Evolutionary conservation across 352 stramenopile genomes (phyloP), one percentile per base, ranked within the genome.

Genomic region (Pythium coloratum): DNA sequence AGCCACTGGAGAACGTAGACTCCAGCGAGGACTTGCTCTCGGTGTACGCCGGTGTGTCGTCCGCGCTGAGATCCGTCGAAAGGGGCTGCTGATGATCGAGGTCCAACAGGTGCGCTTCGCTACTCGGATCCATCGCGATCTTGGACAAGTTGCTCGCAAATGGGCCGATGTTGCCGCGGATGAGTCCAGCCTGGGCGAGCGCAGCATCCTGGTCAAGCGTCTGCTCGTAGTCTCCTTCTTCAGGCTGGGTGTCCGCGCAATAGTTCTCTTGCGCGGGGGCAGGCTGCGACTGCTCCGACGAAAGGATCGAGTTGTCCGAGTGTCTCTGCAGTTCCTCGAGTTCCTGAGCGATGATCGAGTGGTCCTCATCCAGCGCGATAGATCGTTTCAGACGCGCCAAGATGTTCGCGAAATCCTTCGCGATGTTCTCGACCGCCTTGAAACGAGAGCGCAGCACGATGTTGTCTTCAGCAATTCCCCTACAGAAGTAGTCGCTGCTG

Each of bases 201-300:
- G 36, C 61, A 9, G 60, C 55, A 26, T 69, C 67, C 18, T 57
- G 61, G 12, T 76, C 62, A 16, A 68, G 18, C n/a, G 71, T 76
- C 36, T 76, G 55, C 16, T 69, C 32, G 20, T 73, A 61, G 20
- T 64, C 59, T 1, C 49, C 50, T 18, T 71, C 62, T 28, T 70
- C 62, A 7, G 55, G 56, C 40, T 74, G 68, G 2, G 68, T 74
- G 18, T 74, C 68, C 1, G 55, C 50, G 42, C 58, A 60, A 51
- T 62, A 73, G n/a, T 64, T 58, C 18, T 71, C 63, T 26, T 64
- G 62, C 9, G 40, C 49, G 16, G 69, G 72, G 10, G 70, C 42
- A 16, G 70, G 70, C n/a, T 77, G 59, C 0, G 73, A 77, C 1
- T 72, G 62, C 50, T 80, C 73, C 0, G 67, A 76, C 4, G 68